Evolutionary conservation across 2,329 filamentous ascomycete species (phyloP).

Genomic region (Beauveria scarabaeidicola): DNA sequence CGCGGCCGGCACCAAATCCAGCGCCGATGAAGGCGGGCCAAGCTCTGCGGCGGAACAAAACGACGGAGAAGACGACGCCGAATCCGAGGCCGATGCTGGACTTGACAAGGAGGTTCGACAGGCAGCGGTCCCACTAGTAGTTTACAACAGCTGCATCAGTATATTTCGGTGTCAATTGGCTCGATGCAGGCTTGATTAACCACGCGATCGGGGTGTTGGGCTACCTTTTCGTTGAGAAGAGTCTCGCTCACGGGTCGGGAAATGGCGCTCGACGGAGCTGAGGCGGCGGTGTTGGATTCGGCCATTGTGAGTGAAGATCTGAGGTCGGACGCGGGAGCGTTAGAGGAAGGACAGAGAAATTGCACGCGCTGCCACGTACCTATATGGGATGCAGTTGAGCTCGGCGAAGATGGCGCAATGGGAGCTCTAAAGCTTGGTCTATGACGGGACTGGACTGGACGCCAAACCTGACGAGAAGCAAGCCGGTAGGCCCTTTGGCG

Average conservation of each 20-base stretch:
- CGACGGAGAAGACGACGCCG: slow-evolving; percentile 96
- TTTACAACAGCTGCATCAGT: slow-evolving; percentile 14
- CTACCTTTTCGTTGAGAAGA: slow-evolving; percentile 94
- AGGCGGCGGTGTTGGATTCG: slow-evolving; percentile 37
- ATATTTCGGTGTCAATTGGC: background rate
- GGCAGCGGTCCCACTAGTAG: slow-evolving; percentile 88
- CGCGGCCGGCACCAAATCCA: slow-evolving; percentile 90
- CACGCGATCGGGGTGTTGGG: background rate
- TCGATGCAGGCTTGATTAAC: background rate
- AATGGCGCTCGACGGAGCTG: slow-evolving; percentile 53
- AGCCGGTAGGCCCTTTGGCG: slow-evolving; percentile 25
- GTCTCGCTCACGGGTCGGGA: slow-evolving; percentile 92
- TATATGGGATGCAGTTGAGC: slow-evolving; percentile 8
- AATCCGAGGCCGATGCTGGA: slow-evolving; percentile 93
- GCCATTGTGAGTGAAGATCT: slow-evolving; percentile 36
- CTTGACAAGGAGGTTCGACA: slow-evolving; percentile 95
- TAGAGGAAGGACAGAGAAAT: background rate
- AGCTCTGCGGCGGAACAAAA: slow-evolving; percentile 94
- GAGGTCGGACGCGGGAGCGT: background rate
- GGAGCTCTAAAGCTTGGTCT: slow-evolving; percentile 7
- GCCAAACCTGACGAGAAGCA: slow-evolving; percentile 28
- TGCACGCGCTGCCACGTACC: background rate
- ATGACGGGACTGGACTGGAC: slow-evolving; percentile 1
- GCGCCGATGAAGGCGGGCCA: slow-evolving; percentile 90
- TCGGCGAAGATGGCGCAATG: background rate